These are phyloP conservation scores for Furcasterigmium sp. DNA, from an alignment of 2,329 filamentous ascomycete species.

Conservation along the genomic window DNA sequence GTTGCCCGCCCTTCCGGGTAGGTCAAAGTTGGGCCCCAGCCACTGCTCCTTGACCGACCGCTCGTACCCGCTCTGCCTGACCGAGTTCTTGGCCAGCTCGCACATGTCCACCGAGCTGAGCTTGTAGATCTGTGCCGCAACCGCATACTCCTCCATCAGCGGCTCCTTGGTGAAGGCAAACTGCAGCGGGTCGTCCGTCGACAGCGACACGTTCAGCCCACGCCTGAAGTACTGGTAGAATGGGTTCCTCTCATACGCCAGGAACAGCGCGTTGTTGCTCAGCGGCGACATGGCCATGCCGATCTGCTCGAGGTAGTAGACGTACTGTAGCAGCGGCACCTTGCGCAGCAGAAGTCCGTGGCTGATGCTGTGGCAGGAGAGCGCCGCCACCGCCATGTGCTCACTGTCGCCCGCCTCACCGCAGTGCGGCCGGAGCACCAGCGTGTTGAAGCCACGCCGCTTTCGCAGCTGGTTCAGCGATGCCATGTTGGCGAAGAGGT, in stretches of 20 bases:
- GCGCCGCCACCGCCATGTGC: conserved; percentile 83
- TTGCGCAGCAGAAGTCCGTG: conserved; percentile 91
- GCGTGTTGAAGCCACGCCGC: conserved; percentile 90
- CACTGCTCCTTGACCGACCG: conserved; percentile 83
- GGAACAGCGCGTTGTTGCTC: conserved; percentile 93
- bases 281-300: conserved; percentile 99
- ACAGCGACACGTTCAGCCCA: conserved; percentile 90
- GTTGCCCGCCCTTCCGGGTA: conserved; percentile 79
- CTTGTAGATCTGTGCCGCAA: conserved; percentile 98
- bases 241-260: conserved; percentile 94
- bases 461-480: conserved; percentile 91
- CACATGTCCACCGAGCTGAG: conserved; percentile 97
- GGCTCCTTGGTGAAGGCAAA: conserved; percentile 99
- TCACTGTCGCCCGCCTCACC: conserved; percentile 96
- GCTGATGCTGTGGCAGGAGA: conserved; percentile 95
- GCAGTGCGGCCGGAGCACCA: conserved; percentile 87
- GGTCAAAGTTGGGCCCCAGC: conserved; percentile 74
- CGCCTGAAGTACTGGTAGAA: conserved; percentile 94
- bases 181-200: conserved; percentile 93
- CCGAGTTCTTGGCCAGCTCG: conserved; percentile 92
- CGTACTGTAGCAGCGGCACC: conserved; percentile 89
- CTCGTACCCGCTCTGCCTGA: conserved; percentile 92
- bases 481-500: conserved; percentile 88
- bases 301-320: conserved; percentile 97
- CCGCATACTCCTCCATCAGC: conserved; percentile 95